These are phyloP conservation scores for Stagonosporopsis tanaceti DNA, from an alignment of 2,329 filamentous ascomycete species.

Conservation along the genomic window DNA sequence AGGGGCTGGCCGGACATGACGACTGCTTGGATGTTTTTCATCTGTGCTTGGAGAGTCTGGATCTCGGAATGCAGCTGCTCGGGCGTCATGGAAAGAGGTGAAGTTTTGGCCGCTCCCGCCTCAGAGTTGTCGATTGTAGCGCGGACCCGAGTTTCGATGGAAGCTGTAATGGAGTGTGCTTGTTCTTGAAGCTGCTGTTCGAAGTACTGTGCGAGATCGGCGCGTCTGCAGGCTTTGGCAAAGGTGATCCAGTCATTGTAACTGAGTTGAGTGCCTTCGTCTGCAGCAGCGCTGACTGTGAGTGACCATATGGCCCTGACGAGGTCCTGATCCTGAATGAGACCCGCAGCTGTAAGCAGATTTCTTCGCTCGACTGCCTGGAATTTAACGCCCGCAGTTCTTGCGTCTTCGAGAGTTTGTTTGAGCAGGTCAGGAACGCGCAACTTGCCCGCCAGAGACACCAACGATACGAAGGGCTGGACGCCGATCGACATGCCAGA, in stretches of 20 bases:
- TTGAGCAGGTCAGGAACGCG: conserved; percentile 36
- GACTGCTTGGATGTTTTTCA: conserved; percentile 39
- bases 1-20: conserved; percentile 45
- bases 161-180: conserved; percentile 34
- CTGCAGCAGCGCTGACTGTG: conserved; percentile 34
- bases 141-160: conserved; percentile 19
- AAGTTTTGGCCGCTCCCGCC: neutral
- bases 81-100: conserved; percentile 19
- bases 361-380: conserved; percentile 32
- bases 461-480: conserved; percentile 36
- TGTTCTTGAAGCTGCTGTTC: conserved; percentile 34
- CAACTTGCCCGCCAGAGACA: conserved; percentile 41
- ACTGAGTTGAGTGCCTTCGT: conserved; percentile 29
- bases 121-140: neutral
- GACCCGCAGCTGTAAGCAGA: conserved; percentile 41
- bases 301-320: conserved; percentile 43
- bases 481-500: conserved; percentile 36
- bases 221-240: conserved; percentile 41
- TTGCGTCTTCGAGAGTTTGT: conserved; percentile 36
- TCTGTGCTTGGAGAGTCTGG: conserved; percentile 31
- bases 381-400: conserved; percentile 29
- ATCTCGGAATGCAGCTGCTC: conserved; percentile 30
- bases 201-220: conserved; percentile 33
- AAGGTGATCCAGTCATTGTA: conserved; percentile 46
- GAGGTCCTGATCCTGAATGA: conserved; percentile 30